Percentiles rank a stretch among this genome's conserved stretches.
phyloP scores from a whole-genome alignment of 208 protist genomes.

The Trypanosoma melophagium region DNA sequence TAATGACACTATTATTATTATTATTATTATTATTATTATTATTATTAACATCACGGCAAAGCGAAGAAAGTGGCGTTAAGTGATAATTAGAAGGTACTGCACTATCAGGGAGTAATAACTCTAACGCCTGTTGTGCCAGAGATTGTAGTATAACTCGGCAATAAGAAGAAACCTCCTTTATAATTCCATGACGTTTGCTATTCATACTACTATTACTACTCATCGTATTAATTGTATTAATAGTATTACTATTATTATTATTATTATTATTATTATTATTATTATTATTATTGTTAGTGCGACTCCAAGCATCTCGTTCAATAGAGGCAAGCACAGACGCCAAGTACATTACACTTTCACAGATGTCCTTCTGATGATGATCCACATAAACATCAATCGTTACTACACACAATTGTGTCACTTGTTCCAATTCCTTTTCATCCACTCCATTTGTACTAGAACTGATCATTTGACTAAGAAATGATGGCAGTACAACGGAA shows the following conservation, averaged over 20 bases:
- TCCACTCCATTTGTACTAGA: too few species aligned
- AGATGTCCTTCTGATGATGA: slow-evolving; percentile 3
- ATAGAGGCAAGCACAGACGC: neutral
- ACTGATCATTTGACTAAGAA: too few species aligned
- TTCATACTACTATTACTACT: neutral
- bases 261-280: slow-evolving; percentile 1
- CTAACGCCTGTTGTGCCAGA: slow-evolving; percentile 7
- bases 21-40: neutral
- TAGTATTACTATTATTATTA: neutral
- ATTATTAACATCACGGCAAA: neutral
- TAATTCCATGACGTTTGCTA: neutral
- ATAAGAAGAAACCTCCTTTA: neutral
- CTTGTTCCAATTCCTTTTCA: slow-evolving; percentile 4
- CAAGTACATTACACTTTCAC: slow-evolving; percentile 4
- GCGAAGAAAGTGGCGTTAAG: neutral
- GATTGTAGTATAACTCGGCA: neutral
- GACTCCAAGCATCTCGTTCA: neutral
- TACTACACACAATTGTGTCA: neutral
- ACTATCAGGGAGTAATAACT: neutral
- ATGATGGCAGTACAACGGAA: too few species aligned
- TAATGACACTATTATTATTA: neutral
- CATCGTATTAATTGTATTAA: too few species aligned
- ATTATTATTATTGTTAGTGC: too few species aligned
- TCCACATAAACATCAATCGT: slow-evolving; percentile 17
- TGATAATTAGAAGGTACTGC: neutral